Base-by-base conservation (phyloP, 2,329 filamentous ascomycete genomes). In the Phialocephala subalpina region DNA sequence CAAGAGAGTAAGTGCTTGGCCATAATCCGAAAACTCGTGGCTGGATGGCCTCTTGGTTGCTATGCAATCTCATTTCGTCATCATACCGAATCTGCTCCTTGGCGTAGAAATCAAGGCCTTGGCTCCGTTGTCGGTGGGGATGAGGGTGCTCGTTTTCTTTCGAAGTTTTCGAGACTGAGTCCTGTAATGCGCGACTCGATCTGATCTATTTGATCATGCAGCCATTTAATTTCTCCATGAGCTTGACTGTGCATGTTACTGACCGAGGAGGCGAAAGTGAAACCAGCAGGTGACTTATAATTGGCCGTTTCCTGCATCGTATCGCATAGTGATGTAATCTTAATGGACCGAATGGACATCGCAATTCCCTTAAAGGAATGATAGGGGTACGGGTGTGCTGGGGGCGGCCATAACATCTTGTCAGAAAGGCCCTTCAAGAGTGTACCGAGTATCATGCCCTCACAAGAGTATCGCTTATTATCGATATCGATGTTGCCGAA, bases 401-500 rank as follows among this genome's bases (percentile, higher is more conserved):
- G 45, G 22, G 18, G 45, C 45, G 45, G 45, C 45, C 45, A 49
- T 18, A 49, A 12, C 4, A 4, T 6, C 22, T 49, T 20, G 20
- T 49, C 45, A 22, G 45, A 49, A 25, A 49, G 45, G 8, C 45
- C 45, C 12, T 49, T 49, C 18, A 49, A 25, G 20, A 49, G 45
- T 5, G 45, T 49, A 18, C 45, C 45, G 5, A 60, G 45, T 25
- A 60, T 47, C 58, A 60, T 53, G 25, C 52, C 52, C 14, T 55
- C 52, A 18, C 52, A 55, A 33, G 25, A 55, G 27, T 55, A 33
- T 22, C 52, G 14, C 52, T 33, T 55, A 11, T 33, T 33, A 20
- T 33, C 29, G 25, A 33, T 49, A 12, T 49, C 45, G 45, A 25
- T 49, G 18, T 22, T 49, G 18, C 45, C 18, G 29, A 22, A 49